phyloP scores from a whole-genome alignment of 805 yeast species.

The Hanseniaspora taiwanica region DNA sequence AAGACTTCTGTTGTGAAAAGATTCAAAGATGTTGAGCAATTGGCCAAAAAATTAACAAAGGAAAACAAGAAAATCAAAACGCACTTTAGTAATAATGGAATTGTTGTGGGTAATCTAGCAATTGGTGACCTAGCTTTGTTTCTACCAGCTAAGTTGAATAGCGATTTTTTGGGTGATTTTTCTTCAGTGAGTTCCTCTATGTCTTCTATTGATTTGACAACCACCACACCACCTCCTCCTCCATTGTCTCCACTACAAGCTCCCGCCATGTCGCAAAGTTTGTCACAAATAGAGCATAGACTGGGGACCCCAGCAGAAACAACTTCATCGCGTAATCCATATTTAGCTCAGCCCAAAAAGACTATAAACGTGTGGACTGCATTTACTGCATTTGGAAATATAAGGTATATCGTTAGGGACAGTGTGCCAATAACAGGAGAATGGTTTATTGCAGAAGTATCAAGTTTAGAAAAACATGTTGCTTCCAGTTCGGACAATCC shows the following conservation, averaged over 20 bases:
- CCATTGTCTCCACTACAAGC: too few species aligned
- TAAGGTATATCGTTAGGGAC: constrained; percentile 61
- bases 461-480: constrained; percentile 37
- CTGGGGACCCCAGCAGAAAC: too few species aligned
- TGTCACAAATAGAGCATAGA: constrained; percentile 11
- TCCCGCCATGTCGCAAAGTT: constrained; percentile 1
- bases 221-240: not conserved
- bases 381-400: constrained; percentile 71
- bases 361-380: constrained; percentile 81
- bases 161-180: constrained; percentile 8
- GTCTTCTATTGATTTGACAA: constrained; percentile 11
- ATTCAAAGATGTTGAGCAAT: constrained; percentile 76
- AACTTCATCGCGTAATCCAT: constrained; percentile 9
- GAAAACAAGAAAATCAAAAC: constrained; percentile 44
- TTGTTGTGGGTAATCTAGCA: constrained; percentile 56
- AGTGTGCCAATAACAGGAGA: constrained; percentile 37
- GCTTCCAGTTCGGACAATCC: constrained; percentile 49
- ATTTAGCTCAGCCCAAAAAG: not conserved
- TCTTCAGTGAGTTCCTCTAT: constrained; percentile 10
- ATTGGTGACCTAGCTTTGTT: constrained; percentile 72
- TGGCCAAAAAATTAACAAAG: constrained; percentile 74
- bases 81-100: constrained; percentile 27
- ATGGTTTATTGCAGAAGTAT: constrained; percentile 71
- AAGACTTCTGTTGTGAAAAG: constrained; percentile 48
- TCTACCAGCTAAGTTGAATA: constrained; percentile 56